Conservation (phyloP, 495 filamentous ascomycete species). For the Trichoderma reesei region DNA sequence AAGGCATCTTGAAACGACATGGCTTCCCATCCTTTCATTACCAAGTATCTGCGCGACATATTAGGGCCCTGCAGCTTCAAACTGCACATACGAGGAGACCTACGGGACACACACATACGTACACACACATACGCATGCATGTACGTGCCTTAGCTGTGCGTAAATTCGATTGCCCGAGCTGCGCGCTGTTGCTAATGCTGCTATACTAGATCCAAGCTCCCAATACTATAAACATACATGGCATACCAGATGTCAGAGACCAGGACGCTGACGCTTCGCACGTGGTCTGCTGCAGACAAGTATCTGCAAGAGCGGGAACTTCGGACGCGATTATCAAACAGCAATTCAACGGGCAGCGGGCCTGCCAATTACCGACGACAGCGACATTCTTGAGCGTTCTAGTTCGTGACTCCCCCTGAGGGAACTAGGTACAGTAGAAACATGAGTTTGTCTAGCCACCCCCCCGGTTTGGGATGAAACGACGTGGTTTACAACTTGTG, state of each 20-base stretch:
- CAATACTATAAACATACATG: background rate
- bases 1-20: conserved; percentile 7
- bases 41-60: background rate
- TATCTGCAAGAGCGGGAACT: background rate
- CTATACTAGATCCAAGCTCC: background rate
- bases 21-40: conserved; percentile 5
- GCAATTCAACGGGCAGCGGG: background rate
- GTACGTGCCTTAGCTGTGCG: background rate
- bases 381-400: background rate
- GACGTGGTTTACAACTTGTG: background rate
- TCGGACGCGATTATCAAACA: background rate
- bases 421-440: background rate
- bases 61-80: background rate
- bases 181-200: too few species aligned
- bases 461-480: conserved; percentile 2
- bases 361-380: conserved; percentile 1
- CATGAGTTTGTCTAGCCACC: conserved; percentile 1
- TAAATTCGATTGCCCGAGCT: too few species aligned
- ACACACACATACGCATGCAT: background rate
- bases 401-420: background rate
- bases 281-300: background rate
- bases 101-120: too few species aligned
- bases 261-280: background rate
- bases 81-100: background rate
- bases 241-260: background rate